Evolutionary conservation across 345 rosid species (phyloP).

Genomic region (Microcos paniculata): DNA sequence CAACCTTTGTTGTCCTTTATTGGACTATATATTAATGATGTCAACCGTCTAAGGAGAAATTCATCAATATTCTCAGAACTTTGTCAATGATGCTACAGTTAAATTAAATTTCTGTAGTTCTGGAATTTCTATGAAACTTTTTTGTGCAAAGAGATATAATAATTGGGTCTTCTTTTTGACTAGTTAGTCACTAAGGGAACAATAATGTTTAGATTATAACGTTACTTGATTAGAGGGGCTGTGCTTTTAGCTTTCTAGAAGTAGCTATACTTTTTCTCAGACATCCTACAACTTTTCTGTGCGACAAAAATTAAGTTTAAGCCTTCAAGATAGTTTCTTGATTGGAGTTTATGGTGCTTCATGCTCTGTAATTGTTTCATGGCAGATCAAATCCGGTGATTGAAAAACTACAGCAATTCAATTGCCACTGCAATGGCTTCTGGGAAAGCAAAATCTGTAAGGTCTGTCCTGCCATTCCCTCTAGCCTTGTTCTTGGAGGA

Average conservation of each 20-base stretch:
- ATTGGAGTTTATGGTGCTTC: conserved; percentile 13
- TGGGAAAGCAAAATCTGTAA: conserved; percentile 26
- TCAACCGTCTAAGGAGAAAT: background rate
- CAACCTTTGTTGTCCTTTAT: background rate
- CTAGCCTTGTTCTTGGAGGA: background rate
- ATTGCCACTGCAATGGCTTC: conserved; percentile 29
- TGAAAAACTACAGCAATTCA: conserved; percentile 10
- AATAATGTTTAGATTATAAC: background rate
- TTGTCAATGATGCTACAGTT: background rate
- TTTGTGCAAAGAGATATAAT: background rate
- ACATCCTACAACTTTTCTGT: conserved; percentile 17
- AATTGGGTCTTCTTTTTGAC: background rate
- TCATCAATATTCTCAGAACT: background rate
- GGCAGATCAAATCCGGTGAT: conserved; percentile 18
- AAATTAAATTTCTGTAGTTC: background rate
- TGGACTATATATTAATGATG: background rate
- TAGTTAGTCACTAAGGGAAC: background rate
- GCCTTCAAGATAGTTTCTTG: background rate
- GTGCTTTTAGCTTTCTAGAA: conserved; percentile 9
- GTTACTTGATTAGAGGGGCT: background rate
- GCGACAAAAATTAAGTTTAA: background rate
- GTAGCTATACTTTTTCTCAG: background rate
- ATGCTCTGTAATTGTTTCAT: background rate
- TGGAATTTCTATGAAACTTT: background rate
- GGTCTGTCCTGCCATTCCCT: conserved; percentile 16